Evolutionary conservation across 176 grass and related monocot species (phyloP).

Genomic region (Bothriochloa decipiens): DNA sequence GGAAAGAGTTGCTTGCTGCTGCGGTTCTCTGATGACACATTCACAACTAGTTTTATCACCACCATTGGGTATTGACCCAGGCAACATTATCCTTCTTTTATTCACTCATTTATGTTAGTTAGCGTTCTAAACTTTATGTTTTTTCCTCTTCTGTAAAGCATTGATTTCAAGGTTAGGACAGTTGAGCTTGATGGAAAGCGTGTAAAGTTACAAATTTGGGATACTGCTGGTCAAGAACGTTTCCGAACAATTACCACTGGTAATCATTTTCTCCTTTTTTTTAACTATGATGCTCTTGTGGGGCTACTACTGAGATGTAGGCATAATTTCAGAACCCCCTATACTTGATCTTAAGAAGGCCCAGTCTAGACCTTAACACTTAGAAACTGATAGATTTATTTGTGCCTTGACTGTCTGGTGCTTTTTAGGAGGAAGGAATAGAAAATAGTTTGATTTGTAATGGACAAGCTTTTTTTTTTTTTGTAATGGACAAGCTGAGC

Average conservation of each 20-base stretch:
- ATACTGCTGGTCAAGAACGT: slow-evolving; percentile 93
- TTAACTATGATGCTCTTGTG: not conserved
- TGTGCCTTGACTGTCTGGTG: not conserved
- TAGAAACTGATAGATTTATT: not conserved
- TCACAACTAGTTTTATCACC: slow-evolving; percentile 75
- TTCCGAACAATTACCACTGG: slow-evolving; percentile 92
- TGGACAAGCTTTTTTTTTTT: not conserved
- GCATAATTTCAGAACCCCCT: not conserved
- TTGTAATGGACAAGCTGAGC: not conserved
- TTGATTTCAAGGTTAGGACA: slow-evolving; percentile 91
- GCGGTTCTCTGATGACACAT: slow-evolving; percentile 68
- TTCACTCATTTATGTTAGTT: slow-evolving; percentile 19
- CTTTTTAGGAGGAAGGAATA: not conserved
- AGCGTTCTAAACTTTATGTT: not conserved
- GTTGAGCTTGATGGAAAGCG: slow-evolving; percentile 88
- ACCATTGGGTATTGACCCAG: slow-evolving; percentile 50
- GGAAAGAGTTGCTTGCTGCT: slow-evolving; percentile 74
- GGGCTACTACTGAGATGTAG: not conserved
- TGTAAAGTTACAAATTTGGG: slow-evolving; percentile 93
- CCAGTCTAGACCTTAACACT: not conserved
- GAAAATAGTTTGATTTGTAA: not conserved
- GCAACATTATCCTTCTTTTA: not conserved
- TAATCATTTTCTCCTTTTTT: slow-evolving; percentile 30
- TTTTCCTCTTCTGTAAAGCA: slow-evolving; percentile 49
- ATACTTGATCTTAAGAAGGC: not conserved